Conservation (phyloP, 345 rosid genomes). For the Salix koriyanagi region DNA sequence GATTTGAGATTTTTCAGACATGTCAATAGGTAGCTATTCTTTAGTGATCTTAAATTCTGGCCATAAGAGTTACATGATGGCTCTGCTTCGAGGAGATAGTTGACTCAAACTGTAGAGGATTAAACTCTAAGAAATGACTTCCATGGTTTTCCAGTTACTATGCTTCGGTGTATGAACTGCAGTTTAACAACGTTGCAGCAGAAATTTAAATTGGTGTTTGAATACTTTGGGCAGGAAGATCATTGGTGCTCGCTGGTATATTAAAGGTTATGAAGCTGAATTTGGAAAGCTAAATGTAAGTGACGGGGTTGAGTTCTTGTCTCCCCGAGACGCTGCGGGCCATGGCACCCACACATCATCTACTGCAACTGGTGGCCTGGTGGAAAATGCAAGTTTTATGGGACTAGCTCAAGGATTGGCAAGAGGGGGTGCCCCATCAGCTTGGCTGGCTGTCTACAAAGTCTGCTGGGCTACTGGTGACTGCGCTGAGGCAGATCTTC, state of each 20-base stretch:
- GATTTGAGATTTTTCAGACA: not conserved
- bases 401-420: constrained; percentile 35
- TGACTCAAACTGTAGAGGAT: not conserved
- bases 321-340: constrained; percentile 16
- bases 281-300: constrained; percentile 9
- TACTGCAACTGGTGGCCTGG: constrained; percentile 26
- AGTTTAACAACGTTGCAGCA: not conserved
- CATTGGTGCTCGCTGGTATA: constrained; percentile 36
- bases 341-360: constrained; percentile 27
- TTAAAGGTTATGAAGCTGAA: constrained; percentile 19
- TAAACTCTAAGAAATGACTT: not conserved
- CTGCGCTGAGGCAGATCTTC: constrained; percentile 29
- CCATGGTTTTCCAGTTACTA: no score
- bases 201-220: not conserved
- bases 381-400: constrained; percentile 24
- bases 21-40: not conserved
- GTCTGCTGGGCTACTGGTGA: constrained; percentile 27
- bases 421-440: constrained; percentile 42
- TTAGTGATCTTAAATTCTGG: not conserved
- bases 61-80: not conserved
- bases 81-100: not conserved
- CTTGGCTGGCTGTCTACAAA: constrained; percentile 42
- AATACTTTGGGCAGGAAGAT: constrained; percentile 20
- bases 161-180: constrained; percentile 19
- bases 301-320: constrained; percentile 12